Evolutionary conservation across 495 filamentous ascomycete species (phyloP).

Genomic region (Penicillium tannophilum): DNA sequence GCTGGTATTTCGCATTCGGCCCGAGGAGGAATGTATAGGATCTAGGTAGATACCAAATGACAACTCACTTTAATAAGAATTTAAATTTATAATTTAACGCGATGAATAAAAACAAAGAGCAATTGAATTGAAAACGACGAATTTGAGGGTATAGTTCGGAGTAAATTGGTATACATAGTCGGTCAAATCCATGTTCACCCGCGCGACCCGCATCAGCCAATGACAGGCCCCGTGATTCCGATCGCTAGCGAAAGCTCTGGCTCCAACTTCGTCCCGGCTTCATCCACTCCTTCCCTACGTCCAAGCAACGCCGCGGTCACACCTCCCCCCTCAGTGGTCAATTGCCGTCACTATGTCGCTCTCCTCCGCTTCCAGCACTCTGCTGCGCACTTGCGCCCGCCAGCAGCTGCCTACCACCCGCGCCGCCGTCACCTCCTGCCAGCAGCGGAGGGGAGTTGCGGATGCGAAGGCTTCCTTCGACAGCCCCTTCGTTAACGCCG

Average conservation of each 20-base stretch:
- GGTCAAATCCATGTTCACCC: conserved; percentile 13
- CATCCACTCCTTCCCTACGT: conserved; percentile 36
- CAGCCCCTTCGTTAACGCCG: conserved; percentile 50
- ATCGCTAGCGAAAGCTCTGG: conserved; percentile 52
- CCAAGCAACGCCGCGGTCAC: conserved; percentile 36
- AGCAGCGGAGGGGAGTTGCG: conserved; percentile 50
- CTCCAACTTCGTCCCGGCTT: conserved; percentile 46
- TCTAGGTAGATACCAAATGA: conserved; percentile 1
- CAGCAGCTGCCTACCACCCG: conserved; percentile 48
- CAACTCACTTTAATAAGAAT: background rate
- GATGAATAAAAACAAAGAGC: background rate
- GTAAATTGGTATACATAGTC: background rate
- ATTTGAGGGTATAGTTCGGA: background rate
- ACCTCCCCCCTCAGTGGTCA: conserved; percentile 30
- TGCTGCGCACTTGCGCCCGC: conserved; percentile 55
- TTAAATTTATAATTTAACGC: background rate
- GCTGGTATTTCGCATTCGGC: conserved; percentile 13
- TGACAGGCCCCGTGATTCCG: conserved; percentile 49
- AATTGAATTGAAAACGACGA: background rate
- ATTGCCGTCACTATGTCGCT: conserved; percentile 50
- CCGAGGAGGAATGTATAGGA: conserved; percentile 1
- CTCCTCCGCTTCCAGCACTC: conserved; percentile 48
- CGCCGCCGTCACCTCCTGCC: conserved; percentile 51
- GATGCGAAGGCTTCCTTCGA: conserved; percentile 54
- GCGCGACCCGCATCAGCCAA: conserved; percentile 39